Evolutionary conservation across 164 flowering plant species (phyloP).

Genomic region (Chloranthus sessilifolius): DNA sequence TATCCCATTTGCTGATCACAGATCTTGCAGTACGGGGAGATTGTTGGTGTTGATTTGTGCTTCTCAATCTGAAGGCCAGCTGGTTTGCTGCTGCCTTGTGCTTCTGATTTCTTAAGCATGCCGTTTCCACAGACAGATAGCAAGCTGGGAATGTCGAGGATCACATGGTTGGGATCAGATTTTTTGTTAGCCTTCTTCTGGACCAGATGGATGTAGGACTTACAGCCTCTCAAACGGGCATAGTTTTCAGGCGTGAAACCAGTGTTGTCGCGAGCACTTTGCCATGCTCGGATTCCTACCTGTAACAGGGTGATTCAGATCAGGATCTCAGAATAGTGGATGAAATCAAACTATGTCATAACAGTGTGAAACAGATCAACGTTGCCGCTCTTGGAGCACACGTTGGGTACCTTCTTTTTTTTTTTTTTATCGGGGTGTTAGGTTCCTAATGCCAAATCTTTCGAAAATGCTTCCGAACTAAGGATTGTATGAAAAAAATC

Average conservation of each 20-base stretch:
- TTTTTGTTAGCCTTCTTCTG: conserved; percentile 49
- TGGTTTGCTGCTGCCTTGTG: conserved; percentile 14
- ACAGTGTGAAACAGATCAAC: background rate
- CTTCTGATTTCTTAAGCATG: conserved; percentile 25
- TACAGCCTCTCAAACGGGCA: conserved; percentile 54
- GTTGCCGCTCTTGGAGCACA: no score
- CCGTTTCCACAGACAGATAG: conserved; percentile 15
- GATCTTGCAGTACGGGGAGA: conserved; percentile 32
- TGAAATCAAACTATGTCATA: background rate
- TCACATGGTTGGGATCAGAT: conserved; percentile 35
- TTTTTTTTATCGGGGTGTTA: no score
- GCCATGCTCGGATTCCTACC: conserved; percentile 86
- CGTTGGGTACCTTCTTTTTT: no score
- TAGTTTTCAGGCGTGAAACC: conserved; percentile 76
- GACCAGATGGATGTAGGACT: conserved; percentile 59
- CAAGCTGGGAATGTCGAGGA: conserved; percentile 45
- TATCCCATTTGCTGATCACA: conserved; percentile 39
- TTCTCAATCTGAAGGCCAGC: conserved; percentile 38
- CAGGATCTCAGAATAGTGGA: conserved; percentile 5
- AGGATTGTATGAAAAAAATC: no score
- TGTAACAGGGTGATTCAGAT: conserved; percentile 20
- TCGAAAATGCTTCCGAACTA: no score
- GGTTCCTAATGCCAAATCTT: no score
- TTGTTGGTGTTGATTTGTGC: conserved; percentile 6
- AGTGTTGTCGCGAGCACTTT: conserved; percentile 41